Conservation (phyloP, 148 eudicot genomes). For the Talinum fruticosum region DNA sequence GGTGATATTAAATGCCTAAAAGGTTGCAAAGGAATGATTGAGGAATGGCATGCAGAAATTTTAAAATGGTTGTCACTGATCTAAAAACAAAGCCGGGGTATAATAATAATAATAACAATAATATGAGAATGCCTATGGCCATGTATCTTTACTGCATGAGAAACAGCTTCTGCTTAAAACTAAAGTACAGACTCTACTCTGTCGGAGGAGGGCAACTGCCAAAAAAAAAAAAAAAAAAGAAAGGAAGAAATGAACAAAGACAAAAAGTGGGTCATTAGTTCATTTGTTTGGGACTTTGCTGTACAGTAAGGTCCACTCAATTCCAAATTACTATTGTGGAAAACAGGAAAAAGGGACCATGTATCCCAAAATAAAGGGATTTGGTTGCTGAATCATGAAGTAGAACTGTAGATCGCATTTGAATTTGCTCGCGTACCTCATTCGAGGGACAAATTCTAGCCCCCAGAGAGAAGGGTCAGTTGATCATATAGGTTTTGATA, state of each 20-base stretch:
- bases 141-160: conserved; percentile 6
- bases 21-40: conserved; percentile 21
- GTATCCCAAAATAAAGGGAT: not conserved
- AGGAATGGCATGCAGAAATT: not conserved
- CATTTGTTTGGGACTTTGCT: conserved; percentile 10
- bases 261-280: conserved; percentile 5
- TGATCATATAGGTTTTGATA: not conserved
- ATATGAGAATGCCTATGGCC: not conserved
- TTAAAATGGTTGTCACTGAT: not conserved
- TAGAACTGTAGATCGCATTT: not conserved
- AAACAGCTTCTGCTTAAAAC: conserved; percentile 30
- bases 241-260: too few species aligned
- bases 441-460: not conserved
- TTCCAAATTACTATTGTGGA: not conserved
- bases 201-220: conserved; percentile 20
- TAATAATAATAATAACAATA: not conserved
- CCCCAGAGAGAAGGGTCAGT: not conserved
- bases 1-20: conserved; percentile 7
- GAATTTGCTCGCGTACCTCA: not conserved
- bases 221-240: conserved; percentile 17
- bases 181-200: conserved; percentile 19
- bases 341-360: not conserved
- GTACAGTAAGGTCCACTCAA: conserved; percentile 7
- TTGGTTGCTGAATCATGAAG: not conserved
- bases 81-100: conserved; percentile 10